Conservation (phyloP, 179 eudicot species). For the Kewa caespitosa region DNA sequence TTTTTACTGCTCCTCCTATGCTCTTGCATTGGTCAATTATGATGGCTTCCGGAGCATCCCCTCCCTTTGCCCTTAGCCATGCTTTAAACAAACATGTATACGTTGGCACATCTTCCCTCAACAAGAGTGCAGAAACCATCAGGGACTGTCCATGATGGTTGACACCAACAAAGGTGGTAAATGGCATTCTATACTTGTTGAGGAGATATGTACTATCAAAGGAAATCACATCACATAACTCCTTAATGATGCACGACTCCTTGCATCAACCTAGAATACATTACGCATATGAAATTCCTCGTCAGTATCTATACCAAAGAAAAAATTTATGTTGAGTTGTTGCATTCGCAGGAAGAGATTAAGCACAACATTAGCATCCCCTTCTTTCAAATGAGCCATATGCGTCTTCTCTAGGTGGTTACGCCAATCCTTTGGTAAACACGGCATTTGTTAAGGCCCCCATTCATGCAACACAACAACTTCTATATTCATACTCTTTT, state of each 20-base stretch:
- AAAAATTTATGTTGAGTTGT: neutral
- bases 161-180: neutral
- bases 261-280: neutral
- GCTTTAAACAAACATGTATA: neutral
- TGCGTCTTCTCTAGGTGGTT: neutral
- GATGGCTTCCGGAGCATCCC: neutral
- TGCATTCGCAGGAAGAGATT: no score
- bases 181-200: neutral
- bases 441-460: no score
- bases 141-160: neutral
- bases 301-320: neutral
- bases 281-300: neutral
- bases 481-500: no score
- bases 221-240: neutral
- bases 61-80: neutral
- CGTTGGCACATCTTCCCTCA: neutral
- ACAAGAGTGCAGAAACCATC: neutral
- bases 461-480: no score
- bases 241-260: neutral
- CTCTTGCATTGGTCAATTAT: neutral
- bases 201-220: neutral
- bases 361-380: neutral
- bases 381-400: neutral
- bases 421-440: neutral
- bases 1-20: neutral